Evolutionary conservation across 257 asterid species (phyloP), one percentile per base, ranked within the genome.

Genomic region (Vinca minor): DNA sequence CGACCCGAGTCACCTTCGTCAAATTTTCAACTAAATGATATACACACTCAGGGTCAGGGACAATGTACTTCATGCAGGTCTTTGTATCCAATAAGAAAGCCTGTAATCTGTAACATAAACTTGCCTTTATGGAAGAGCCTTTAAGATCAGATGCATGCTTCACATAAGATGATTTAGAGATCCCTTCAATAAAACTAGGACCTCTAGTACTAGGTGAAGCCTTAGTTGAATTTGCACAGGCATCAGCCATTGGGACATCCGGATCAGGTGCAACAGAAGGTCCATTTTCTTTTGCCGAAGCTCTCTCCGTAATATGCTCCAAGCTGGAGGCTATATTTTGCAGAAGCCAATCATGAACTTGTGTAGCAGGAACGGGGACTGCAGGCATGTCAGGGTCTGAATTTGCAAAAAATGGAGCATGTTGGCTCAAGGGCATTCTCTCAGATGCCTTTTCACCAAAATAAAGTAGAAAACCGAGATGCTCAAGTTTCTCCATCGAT

Each of bases 351-450:
- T 86, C 95, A 17, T 86, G 88, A 74, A 91, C 88, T 80, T 88
- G 96, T 47, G 96, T 66, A 28, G 86, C 96, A 61, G 90, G 87
- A 68, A 88, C 92, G 63, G 98, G 98, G 71, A 77, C 95, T 71
- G 94, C 96, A 36, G 95, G 96, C 98, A 91, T 91, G 76, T 88
- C 92, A 20, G 96, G 95, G 70, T 91, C 96, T 29, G 96, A 91
- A 81, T 91, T 91, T 26, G 96, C 94, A 58, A 88, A 91, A 77
- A 88, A 88, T 9, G 95, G 96, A 72, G 95, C 81, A 59, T 76
- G 81, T 69, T 88, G 98, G 81, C 98, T 82, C 74, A 91, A 67
- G 62, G 98, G 86, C 31, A 50, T 74, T 70, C 76, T 83, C 69
- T 80, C 81, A 9, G 87, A 75, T 67, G 95, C 88, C 75, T 81